Evolutionary conservation across 176 grass and related monocot species (phyloP), one percentile per base, ranked within the genome.

Genomic region (Pontederia crassipes): DNA sequence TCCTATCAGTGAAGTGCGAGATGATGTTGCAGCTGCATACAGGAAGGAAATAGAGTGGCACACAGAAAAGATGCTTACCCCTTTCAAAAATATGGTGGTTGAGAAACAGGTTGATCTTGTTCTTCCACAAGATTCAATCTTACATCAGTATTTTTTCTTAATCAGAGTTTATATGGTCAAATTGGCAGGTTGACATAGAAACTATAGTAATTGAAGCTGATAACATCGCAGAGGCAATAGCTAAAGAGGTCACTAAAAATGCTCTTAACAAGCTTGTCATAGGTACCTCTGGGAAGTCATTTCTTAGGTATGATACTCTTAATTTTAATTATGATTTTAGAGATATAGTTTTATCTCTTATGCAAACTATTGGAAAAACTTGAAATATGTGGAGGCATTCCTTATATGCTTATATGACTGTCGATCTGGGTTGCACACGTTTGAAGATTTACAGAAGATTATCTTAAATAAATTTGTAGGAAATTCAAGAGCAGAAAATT

Each of bases 121-220:
- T 51, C 8, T 48, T 28, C 49, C 17, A 45, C 9, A 28, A 4
- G n/a, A 13, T 15, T 12, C 26, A 40, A 40, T 40, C n/a, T 27
- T 46, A 27, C 12, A 45, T 45, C 14, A 47, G 8, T 6, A 57
- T 10, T 11, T 28, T 16, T 0, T 13, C 32, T 7, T 4, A 5
- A 35, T 45, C 15, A 72, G 52, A 12, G 9, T 73, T 26, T 54
- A 61, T 62, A 46, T 63, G n/a, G 49, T 17, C 16, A 15, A 4
- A 13, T 47, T 69, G 74, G 29, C 48, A 86, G 83, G 74, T 77
- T 70, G 74, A 81, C 66, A 32, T 70, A 35, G 69, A 86, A 70
- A 49, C 77, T 70, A 49, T 81, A 45, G 65, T 75, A 56, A 56
- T 86, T 72, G 80, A 86, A 62, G 78, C 68, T 74, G 70, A 74